Evolutionary conservation across 441 rosid species (phyloP).

Genomic region (Lepidium campestre): DNA sequence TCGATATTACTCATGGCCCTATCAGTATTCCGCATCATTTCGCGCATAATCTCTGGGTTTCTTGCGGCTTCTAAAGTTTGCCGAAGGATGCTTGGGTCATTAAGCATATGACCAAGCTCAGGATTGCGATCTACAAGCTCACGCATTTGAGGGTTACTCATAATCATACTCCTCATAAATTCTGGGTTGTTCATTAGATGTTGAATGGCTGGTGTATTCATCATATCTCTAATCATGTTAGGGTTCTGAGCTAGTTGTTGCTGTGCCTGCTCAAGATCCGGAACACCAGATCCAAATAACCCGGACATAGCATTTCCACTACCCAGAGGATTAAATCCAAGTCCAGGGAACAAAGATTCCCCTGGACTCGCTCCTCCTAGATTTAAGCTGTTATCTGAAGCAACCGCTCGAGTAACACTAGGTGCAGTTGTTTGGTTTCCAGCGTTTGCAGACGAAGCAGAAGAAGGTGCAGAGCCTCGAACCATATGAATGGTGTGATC

Average conservation of each 20-base stretch:
- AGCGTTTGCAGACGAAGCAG: conserved; percentile 40
- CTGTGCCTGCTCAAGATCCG: conserved; percentile 71
- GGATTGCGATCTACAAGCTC: conserved; percentile 66
- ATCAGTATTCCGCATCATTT: conserved; percentile 62
- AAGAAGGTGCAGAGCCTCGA: conserved; percentile 51
- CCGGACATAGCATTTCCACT: conserved; percentile 49
- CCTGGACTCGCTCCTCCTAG: conserved; percentile 43
- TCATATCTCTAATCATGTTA: conserved; percentile 66
- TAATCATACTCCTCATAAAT: conserved; percentile 50
- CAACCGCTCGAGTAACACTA: conserved; percentile 49
- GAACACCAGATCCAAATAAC: conserved; percentile 67
- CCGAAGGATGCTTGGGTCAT: conserved; percentile 55
- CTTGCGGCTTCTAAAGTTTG: conserved; percentile 61
- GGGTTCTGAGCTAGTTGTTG: conserved; percentile 79
- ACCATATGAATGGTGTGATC: conserved; percentile 88
- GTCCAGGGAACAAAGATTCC: conserved; percentile 59
- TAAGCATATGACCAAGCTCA: conserved; percentile 61
- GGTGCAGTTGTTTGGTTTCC: conserved; percentile 41
- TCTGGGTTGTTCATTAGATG: conserved; percentile 63
- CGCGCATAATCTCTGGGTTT: conserved; percentile 73
- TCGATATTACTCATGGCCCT: conserved; percentile 68
- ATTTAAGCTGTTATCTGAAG: conserved; percentile 45
- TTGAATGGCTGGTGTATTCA: conserved; percentile 75
- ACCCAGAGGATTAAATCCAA: conserved; percentile 49
- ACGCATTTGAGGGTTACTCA: conserved; percentile 68